These are phyloP conservation scores for Aspergillus awamori DNA, from an alignment of 2,329 filamentous ascomycete species.

Conservation along the genomic window DNA sequence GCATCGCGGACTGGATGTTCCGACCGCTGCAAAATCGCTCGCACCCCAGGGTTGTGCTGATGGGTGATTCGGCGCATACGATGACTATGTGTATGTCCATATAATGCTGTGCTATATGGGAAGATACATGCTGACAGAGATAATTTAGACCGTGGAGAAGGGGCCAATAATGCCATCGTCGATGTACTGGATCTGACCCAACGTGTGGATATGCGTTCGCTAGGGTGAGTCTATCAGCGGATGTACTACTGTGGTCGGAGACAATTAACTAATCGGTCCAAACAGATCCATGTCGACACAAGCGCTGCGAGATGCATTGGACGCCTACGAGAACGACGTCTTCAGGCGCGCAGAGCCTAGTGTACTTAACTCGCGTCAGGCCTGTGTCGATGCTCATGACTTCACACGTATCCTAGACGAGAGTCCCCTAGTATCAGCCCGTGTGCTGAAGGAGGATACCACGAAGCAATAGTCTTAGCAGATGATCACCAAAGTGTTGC, in stretches of 20 bases:
- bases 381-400: slow-evolving; percentile 59
- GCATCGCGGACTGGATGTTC: slow-evolving; percentile 53
- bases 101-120: neutral
- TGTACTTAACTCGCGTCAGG: slow-evolving; percentile 55
- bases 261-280: neutral
- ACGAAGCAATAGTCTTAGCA: neutral
- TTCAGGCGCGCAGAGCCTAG: slow-evolving; percentile 49
- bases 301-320: slow-evolving; percentile 18
- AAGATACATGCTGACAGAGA: neutral
- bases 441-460: slow-evolving; percentile 26
- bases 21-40: slow-evolving; percentile 37
- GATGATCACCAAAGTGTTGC: neutral
- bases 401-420: slow-evolving; percentile 48
- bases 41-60: slow-evolving; percentile 49
- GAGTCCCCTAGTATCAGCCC: slow-evolving; percentile 43
- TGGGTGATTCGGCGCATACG: slow-evolving; percentile 60
- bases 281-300: neutral
- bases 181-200: slow-evolving; percentile 54
- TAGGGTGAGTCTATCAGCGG: neutral
- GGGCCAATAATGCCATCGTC: slow-evolving; percentile 59
- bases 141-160: slow-evolving; percentile 58
- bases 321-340: slow-evolving; percentile 51
- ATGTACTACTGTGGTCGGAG: neutral
- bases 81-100: slow-evolving; percentile 62
- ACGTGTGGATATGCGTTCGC: slow-evolving; percentile 24